These are phyloP conservation scores for Penicillium hesseltinei DNA, from an alignment of 2,329 filamentous ascomycete genomes.

Conservation along the genomic window DNA sequence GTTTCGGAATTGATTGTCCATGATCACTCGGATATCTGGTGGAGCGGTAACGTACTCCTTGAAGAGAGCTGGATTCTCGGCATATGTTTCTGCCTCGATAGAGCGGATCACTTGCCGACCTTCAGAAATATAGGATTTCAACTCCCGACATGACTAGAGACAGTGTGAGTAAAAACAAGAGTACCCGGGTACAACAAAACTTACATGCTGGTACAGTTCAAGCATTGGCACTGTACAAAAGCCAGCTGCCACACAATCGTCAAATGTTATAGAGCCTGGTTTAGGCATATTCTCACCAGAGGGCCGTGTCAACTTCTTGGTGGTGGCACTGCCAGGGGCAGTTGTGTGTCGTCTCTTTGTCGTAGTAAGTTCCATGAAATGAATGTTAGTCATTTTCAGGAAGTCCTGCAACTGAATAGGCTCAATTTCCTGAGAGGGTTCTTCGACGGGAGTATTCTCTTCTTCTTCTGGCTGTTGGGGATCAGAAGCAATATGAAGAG, in stretches of 20 bases:
- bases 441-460: slow-evolving; percentile 47
- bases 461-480: slow-evolving; percentile 45
- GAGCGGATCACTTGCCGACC: slow-evolving; percentile 85
- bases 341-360: slow-evolving; percentile 88
- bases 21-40: slow-evolving; percentile 75
- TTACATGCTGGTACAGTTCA: slow-evolving; percentile 86
- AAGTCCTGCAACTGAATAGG: slow-evolving; percentile 86
- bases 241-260: slow-evolving; percentile 80
- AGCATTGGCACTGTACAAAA: slow-evolving; percentile 91
- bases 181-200: slow-evolving; percentile 26
- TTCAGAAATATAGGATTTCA: slow-evolving; percentile 95
- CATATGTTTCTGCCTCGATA: slow-evolving; percentile 83
- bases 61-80: slow-evolving; percentile 89
- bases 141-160: slow-evolving; percentile 73
- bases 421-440: slow-evolving; percentile 50
- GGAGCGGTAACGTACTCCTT: slow-evolving; percentile 85
- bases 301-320: slow-evolving; percentile 30
- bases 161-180: slow-evolving; percentile 19
- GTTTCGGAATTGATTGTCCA: slow-evolving; percentile 98
- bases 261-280: slow-evolving; percentile 49
- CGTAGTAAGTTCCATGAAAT: slow-evolving; percentile 97
- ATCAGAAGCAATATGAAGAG: slow-evolving; percentile 24
- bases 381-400: slow-evolving; percentile 89
- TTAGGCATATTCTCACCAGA: slow-evolving; percentile 28
- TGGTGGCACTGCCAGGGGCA: slow-evolving; percentile 53